Percentiles rank a stretch among this genome's conserved stretches.
phyloP scores from a whole-genome alignment of 2,329 filamentous ascomycete genomes.

The Neurospora sp. region DNA sequence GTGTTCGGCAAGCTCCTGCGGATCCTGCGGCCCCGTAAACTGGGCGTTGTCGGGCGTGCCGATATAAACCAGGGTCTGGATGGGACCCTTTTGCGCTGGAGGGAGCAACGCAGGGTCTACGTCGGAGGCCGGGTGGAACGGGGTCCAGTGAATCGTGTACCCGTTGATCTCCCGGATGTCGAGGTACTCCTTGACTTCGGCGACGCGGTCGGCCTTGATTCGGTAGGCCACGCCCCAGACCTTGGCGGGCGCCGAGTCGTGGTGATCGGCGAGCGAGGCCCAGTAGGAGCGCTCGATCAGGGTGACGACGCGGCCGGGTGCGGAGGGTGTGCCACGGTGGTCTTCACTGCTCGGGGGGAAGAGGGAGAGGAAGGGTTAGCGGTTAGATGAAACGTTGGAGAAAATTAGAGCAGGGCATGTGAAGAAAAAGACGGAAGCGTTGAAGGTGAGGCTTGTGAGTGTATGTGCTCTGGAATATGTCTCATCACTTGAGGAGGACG shows the following conservation, averaged over 20 bases:
- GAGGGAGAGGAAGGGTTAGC: not conserved
- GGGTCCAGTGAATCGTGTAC: slow-evolving; percentile 85
- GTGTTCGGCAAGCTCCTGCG: slow-evolving; percentile 65
- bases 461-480: slow-evolving; percentile 3
- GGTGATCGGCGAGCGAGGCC: slow-evolving; percentile 62
- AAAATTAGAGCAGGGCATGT: not conserved
- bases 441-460: not conserved
- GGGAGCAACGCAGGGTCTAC: slow-evolving; percentile 13
- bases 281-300: slow-evolving; percentile 79
- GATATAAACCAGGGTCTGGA: slow-evolving; percentile 73
- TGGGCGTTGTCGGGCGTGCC: slow-evolving; percentile 88
- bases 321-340: slow-evolving; percentile 81
- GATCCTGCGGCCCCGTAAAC: slow-evolving; percentile 77
- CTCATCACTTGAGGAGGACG: not conserved
- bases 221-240: slow-evolving; percentile 95
- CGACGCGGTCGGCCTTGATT: slow-evolving; percentile 60
- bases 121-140: slow-evolving; percentile 56
- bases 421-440: not conserved
- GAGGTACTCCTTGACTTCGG: slow-evolving; percentile 76
- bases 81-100: slow-evolving; percentile 23
- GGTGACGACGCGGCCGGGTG: slow-evolving; percentile 85
- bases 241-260: slow-evolving; percentile 43
- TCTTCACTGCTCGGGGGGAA: slow-evolving; percentile 56
- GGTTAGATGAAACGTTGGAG: not conserved
- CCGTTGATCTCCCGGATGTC: slow-evolving; percentile 97